Evolutionary conservation across 495 filamentous ascomycete species (phyloP).

Genomic region (Parmelia sp.): DNA sequence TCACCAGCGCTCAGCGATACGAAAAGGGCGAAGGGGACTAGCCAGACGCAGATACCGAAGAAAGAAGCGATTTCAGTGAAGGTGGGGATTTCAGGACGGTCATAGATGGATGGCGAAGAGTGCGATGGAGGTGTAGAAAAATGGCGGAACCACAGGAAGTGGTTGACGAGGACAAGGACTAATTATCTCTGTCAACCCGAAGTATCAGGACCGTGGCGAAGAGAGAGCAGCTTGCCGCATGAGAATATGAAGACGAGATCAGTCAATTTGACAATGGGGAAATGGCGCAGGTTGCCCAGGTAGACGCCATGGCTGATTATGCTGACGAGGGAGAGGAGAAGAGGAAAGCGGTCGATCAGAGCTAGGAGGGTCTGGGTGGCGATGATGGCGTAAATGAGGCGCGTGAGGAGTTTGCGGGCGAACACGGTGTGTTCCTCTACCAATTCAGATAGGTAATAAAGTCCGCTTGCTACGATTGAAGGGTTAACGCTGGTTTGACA

Average conservation of each 20-base stretch:
- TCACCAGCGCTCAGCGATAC: conserved; percentile 88
- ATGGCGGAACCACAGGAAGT: conserved; percentile 93
- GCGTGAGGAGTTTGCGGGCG: conserved; percentile 74
- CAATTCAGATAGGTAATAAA: conserved; percentile 96
- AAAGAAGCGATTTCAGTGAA: conserved; percentile 96
- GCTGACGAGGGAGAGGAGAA: conserved; percentile 63
- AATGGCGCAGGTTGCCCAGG: conserved; percentile 77
- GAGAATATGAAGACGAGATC: conserved; percentile 84
- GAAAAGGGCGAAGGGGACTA: conserved; percentile 92
- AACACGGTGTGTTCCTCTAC: conserved; percentile 96
- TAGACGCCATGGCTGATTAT: conserved; percentile 82
- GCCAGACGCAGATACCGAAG: conserved; percentile 94
- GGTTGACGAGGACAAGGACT: conserved; percentile 84
- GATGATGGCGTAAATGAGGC: conserved; percentile 81
- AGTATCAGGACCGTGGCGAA: background rate
- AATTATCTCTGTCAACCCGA: background rate
- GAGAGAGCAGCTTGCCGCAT: conserved; percentile 51
- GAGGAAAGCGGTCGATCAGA: conserved; percentile 78
- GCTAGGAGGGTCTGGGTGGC: conserved; percentile 65
- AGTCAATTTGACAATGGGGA: conserved; percentile 80
- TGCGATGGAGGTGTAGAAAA: conserved; percentile 58
- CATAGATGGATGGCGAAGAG: conserved; percentile 27
- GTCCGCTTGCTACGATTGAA: conserved; percentile 66
- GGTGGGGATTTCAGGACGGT: conserved; percentile 62
- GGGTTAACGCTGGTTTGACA: background rate